phyloP scores from a whole-genome alignment of 257 asterid species.

The Salvia splendens region DNA sequence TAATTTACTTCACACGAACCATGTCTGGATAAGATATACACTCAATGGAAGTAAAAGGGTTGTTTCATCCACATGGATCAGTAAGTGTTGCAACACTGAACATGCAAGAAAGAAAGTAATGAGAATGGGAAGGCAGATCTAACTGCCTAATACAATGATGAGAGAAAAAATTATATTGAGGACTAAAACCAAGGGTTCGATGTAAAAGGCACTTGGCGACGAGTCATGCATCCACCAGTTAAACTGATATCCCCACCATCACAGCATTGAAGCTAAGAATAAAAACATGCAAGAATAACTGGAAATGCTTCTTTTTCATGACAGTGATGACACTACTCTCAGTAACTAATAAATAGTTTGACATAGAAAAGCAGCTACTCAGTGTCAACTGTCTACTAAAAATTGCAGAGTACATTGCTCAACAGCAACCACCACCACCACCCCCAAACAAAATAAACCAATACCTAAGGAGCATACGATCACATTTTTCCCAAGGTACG shows the following conservation, averaged over 20 bases:
- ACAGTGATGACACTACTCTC: background rate
- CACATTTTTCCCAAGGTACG: conserved; percentile 6
- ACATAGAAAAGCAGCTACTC: conserved; percentile 5
- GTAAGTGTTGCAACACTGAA: conserved; percentile 7
- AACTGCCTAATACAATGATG: conserved; percentile 2
- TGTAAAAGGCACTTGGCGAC: conserved; percentile 2
- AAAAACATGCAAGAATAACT: background rate
- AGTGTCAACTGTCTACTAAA: background rate
- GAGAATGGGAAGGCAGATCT: conserved; percentile 15
- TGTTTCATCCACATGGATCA: conserved; percentile 21
- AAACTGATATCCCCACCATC: background rate
- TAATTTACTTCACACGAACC: conserved; percentile 6
- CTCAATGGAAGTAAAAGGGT: conserved; percentile 7
- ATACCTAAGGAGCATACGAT: conserved; percentile 17
- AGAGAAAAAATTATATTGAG: background rate
- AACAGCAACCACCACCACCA: too few species aligned
- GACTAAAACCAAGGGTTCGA: background rate
- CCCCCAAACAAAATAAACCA: background rate
- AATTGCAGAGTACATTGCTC: too few species aligned
- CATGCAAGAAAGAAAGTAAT: conserved; percentile 10
- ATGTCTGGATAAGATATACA: conserved; percentile 2
- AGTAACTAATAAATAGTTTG: conserved; percentile 2
- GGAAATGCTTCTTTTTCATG: conserved; percentile 4
- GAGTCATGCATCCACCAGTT: background rate
- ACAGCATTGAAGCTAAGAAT: too few species aligned